Base-by-base conservation (phyloP, 2,329 filamentous ascomycete genomes). In the Rosellinia necatrix region DNA sequence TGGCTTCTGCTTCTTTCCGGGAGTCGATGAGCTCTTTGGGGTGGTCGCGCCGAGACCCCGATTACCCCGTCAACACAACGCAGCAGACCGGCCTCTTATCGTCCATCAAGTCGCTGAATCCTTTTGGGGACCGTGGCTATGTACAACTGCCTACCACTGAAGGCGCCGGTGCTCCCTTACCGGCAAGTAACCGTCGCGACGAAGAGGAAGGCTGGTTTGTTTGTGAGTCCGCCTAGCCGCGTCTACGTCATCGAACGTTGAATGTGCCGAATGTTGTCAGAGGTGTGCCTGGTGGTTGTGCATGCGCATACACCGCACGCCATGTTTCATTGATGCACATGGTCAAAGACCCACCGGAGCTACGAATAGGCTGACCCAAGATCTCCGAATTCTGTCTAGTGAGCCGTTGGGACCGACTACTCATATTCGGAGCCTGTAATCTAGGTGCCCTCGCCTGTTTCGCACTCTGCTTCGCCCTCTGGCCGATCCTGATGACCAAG, bases 131-230 rank as follows among this genome's bases (percentile, higher is more conserved):
- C 69, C 83, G 88, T 72, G 92, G 92, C 72, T 96, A 96, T 82
- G 88, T 97, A 64, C 87, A 90, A 73, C 85, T 99, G 46, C 93
- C 94, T 53, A 94, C 91, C 48, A 87, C 87, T 65, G 92, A 96
- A 71, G 82, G 83, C 64, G 81, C 90, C 30, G 92, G 91, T 44
- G 92, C 93, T 62, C 92, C 92, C 63, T 78, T 97, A 46, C 93
- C 93, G 49, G 92, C 92, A 59, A 85, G 91, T 60, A 90, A 74
- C 70, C 84, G 92, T 69, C 86, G 92, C 66, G 92, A 97, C 71
- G 94, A 97, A 75, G 93, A 97, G 72, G 94, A 97, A 76, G 90
- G 88, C 62, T 97, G 90, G 86, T 92, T 97, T 84, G 88, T 90
- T 69, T 80, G 94, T 99, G 85, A 93, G 94, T 84, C 66, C 67